phyloP scores from a whole-genome alignment of 2,329 filamentous ascomycete genomes.

The Dactylella cylindrospora region DNA sequence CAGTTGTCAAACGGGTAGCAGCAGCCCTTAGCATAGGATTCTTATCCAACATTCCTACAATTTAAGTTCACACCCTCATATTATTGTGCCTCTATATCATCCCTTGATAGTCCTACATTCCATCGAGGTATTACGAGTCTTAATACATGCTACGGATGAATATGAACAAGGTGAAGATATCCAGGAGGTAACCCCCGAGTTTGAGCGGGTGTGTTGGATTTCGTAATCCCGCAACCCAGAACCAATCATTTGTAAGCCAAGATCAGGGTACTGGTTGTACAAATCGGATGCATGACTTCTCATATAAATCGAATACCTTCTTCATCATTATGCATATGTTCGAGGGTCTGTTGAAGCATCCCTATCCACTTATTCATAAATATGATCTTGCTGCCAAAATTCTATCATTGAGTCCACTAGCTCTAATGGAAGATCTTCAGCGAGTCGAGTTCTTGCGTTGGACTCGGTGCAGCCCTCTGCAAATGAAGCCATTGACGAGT shows the following conservation, averaged over 20 bases:
- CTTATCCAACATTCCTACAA: slow-evolving; percentile 11
- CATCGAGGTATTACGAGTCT: too few relatives aligned
- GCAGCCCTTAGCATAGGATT: slow-evolving; percentile 10
- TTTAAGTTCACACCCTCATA: background rate
- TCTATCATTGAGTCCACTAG: slow-evolving; percentile 23
- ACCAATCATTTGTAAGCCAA: slow-evolving; percentile 42
- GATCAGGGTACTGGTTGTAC: too few relatives aligned
- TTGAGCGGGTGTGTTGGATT: slow-evolving; percentile 39
- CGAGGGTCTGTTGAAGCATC: too few relatives aligned
- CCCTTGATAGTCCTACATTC: too few relatives aligned
- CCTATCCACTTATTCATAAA: too few relatives aligned
- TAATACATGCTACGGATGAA: too few relatives aligned
- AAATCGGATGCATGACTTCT: too few relatives aligned
- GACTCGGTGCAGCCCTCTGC: slow-evolving; percentile 21
- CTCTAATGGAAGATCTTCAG: background rate
- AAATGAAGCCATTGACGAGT: slow-evolving; percentile 22
- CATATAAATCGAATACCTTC: too few relatives aligned
- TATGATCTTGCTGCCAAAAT: slow-evolving; percentile 23
- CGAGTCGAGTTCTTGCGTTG: slow-evolving; percentile 8
- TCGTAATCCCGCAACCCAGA: slow-evolving; percentile 19
- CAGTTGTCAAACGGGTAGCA: slow-evolving; percentile 37
- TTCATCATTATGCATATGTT: too few relatives aligned
- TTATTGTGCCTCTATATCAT: too few relatives aligned
- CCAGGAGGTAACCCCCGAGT: background rate
- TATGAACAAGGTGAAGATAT: too few relatives aligned